Conservation (phyloP, 371 early-diverging fungal genomes). For the Lichtheimia ornata region DNA sequence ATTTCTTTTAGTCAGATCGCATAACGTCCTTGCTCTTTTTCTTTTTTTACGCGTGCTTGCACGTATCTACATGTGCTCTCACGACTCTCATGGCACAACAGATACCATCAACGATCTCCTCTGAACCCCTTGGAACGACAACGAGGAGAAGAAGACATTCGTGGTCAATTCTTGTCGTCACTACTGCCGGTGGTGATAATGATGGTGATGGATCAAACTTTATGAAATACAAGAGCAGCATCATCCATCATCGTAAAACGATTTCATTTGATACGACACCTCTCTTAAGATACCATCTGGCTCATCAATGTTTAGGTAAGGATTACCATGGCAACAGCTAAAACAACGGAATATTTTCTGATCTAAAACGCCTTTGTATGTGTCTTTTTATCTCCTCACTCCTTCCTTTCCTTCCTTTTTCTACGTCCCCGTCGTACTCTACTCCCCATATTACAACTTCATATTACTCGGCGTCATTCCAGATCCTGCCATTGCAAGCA, state of each 20-base stretch:
- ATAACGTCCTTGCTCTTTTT: no score
- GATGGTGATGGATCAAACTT: background rate
- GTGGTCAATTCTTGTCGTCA: background rate
- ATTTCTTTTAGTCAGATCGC: no score
- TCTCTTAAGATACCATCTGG: background rate
- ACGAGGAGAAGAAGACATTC: conserved; percentile 8
- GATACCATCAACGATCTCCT: background rate
- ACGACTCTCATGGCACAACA: background rate
- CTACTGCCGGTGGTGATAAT: background rate
- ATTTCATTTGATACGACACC: conserved; percentile 17
- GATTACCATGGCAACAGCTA: background rate
- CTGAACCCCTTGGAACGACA: background rate
- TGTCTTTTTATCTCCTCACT: conserved; percentile 3
- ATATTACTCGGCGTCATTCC: background rate
- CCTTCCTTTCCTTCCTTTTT: conserved; percentile 3
- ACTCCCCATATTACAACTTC: background rate
- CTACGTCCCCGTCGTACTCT: background rate
- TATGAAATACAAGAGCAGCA: conserved; percentile 1
- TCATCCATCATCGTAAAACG: conserved; percentile 8
- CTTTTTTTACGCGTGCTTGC: background rate
- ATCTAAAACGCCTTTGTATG: conserved; percentile 1
- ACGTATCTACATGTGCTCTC: background rate
- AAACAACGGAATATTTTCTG: background rate
- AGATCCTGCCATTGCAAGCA: conserved; percentile 3
- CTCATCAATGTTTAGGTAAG: background rate